A percentile compares a stretch with the other conserved stretches of the same genome.
Evolutionary conservation across 2,329 filamentous ascomycete genomes (phyloP).

Genomic region (Juglanconis oblonga): DNA sequence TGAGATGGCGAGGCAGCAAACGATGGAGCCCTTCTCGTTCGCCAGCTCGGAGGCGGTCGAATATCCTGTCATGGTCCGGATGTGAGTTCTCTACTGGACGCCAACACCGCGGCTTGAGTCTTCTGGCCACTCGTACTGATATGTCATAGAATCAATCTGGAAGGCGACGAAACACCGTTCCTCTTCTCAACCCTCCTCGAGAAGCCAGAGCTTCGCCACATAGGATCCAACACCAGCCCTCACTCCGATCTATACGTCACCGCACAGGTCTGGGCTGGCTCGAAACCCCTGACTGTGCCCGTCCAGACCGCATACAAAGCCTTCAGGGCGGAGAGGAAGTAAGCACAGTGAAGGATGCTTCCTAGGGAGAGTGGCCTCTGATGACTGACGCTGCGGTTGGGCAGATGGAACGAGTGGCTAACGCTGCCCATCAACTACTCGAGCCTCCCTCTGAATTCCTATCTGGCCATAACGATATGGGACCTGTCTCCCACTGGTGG

Average conservation of each 20-base stretch:
- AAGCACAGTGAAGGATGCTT: conserved; percentile 11
- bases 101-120: no score
- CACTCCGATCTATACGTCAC: conserved; percentile 91
- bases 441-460: conserved; percentile 75
- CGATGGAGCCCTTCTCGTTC: conserved; percentile 95
- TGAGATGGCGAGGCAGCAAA: conserved; percentile 7
- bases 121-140: not conserved
- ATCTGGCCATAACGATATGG: conserved; percentile 92
- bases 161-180: conserved; percentile 73
- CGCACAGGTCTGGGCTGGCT: conserved; percentile 91
- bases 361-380: not conserved
- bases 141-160: conserved; percentile 62
- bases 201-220: conserved; percentile 76
- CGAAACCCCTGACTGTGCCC: conserved; percentile 88
- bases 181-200: conserved; percentile 76
- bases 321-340: conserved; percentile 72
- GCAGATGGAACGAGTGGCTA: conserved; percentile 94
- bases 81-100: conserved; percentile 41
- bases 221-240: conserved; percentile 80
- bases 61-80: conserved; percentile 66
- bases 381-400: conserved; percentile 19
- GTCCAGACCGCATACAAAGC: conserved; percentile 90
- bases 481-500: conserved; percentile 81
- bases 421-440: conserved; percentile 81
- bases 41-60: conserved; percentile 83